These are phyloP conservation scores for Colletotrichum theobromicola DNA, from an alignment of 2,329 filamentous ascomycete species.

Conservation along the genomic window DNA sequence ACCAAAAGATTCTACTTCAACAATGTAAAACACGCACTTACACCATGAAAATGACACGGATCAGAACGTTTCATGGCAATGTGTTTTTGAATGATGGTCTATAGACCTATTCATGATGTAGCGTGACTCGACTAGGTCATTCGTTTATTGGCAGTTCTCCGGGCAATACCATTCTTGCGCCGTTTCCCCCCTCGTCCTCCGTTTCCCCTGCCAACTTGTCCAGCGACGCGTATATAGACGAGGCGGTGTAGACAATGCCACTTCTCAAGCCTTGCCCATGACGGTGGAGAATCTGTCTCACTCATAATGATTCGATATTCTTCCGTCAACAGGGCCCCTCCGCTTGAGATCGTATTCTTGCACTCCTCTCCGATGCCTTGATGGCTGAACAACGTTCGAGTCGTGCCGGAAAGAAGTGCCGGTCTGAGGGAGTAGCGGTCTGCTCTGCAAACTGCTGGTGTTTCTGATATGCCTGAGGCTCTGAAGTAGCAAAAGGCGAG, in stretches of 20 bases:
- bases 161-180: not conserved
- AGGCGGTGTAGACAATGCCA: not conserved
- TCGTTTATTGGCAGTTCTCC: accelerated
- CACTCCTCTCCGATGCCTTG: not conserved
- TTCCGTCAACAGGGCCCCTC: not conserved
- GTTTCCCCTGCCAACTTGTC: not conserved
- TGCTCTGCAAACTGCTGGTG: not conserved
- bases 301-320: not conserved
- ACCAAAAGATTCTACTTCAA: too few relatives aligned
- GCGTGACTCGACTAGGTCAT: not conserved
- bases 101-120: too few relatives aligned
- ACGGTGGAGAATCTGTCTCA: not conserved
- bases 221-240: not conserved
- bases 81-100: too few relatives aligned
- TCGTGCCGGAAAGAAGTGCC: not conserved
- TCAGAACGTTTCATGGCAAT: too few relatives aligned
- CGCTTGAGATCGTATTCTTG: not conserved
- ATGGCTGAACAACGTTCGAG: not conserved
- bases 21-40: too few relatives aligned
- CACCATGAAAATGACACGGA: too few relatives aligned
- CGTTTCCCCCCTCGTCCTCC: not conserved
- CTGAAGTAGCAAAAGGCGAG: too few relatives aligned
- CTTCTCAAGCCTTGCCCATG: not conserved
- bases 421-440: not conserved
- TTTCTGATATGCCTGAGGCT: too few relatives aligned